Evolutionary conservation across 2,329 filamentous ascomycete genomes (phyloP).

Genomic region (Fusarium chlamydosporum): DNA sequence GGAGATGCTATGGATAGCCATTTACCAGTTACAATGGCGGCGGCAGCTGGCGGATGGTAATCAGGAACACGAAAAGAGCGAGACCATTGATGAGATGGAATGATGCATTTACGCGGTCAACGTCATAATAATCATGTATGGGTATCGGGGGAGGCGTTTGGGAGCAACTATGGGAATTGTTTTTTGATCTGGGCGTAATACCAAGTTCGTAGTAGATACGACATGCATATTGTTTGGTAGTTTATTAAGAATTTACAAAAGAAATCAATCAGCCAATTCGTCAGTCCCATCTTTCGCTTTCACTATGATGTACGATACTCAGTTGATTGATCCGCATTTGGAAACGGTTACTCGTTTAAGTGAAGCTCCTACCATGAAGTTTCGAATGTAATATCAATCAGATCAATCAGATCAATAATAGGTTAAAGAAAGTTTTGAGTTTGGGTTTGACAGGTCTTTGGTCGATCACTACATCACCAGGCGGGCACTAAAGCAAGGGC

Average conservation of each 20-base stretch:
- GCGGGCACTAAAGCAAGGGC: constrained; percentile 21
- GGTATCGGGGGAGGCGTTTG: constrained; percentile 7
- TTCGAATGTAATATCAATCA: constrained; percentile 12
- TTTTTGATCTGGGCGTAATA: constrained; percentile 33
- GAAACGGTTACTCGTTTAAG: constrained; percentile 7
- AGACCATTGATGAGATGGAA: constrained; percentile 20
- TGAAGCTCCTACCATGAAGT: constrained; percentile 8
- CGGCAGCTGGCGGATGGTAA: constrained; percentile 53
- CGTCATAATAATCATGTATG: constrained; percentile 37
- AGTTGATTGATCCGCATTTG: neutral
- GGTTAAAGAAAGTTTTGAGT: constrained; percentile 5
- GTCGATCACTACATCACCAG: constrained; percentile 28
- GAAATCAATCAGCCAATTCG: constrained; percentile 10
- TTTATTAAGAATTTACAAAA: constrained; percentile 13
- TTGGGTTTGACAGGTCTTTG: constrained; percentile 18
- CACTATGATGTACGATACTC: neutral
- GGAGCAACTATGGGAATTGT: constrained; percentile 31
- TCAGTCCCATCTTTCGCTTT: neutral
- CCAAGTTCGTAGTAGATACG: constrained; percentile 36
- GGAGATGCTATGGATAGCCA: constrained; percentile 53
- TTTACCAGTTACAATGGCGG: constrained; percentile 52
- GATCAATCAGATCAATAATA: constrained; percentile 1
- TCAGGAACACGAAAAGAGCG: constrained; percentile 1
- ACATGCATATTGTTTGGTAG: constrained; percentile 33
- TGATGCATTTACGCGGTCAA: constrained; percentile 41